Evolutionary conservation across 2,329 filamentous ascomycete genomes (phyloP).

Genomic region (Teratosphaeria destructans): DNA sequence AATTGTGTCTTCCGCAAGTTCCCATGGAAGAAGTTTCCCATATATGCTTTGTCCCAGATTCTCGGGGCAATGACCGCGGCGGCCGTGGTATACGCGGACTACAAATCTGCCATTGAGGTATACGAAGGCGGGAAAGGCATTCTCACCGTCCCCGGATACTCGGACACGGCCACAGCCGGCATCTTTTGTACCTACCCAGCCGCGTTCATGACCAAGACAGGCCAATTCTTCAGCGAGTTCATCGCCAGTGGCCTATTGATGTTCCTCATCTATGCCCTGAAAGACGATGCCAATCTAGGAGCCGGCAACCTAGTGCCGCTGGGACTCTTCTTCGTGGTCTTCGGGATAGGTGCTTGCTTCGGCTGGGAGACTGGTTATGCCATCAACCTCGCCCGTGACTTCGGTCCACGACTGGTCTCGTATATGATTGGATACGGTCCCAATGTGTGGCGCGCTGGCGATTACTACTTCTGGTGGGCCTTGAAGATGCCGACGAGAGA

Average conservation of each 20-base stretch:
- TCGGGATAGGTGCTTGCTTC: constrained; percentile 62
- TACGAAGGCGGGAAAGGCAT: constrained; percentile 42
- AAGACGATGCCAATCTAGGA: constrained; percentile 47
- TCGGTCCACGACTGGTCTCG: constrained; percentile 56
- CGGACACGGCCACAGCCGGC: constrained; percentile 51
- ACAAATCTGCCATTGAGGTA: constrained; percentile 27
- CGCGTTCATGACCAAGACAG: constrained; percentile 53
- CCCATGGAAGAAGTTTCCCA: constrained; percentile 56
- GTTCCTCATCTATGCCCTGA: constrained; percentile 61
- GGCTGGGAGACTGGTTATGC: constrained; percentile 67
- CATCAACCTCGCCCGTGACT: constrained; percentile 63
- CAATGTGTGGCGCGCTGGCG: constrained; percentile 56
- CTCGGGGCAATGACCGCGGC: constrained; percentile 54
- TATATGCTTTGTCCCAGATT: constrained; percentile 43
- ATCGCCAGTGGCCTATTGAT: constrained; percentile 57
- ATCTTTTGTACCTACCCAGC: constrained; percentile 65
- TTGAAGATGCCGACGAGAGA: neutral
- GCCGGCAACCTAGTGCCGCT: constrained; percentile 39
- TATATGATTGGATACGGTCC: constrained; percentile 58
- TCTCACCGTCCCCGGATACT: constrained; percentile 46
- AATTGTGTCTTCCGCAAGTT: constrained; percentile 57
- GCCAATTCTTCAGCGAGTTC: constrained; percentile 62
- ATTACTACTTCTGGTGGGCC: constrained; percentile 53
- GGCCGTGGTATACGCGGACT: constrained; percentile 35
- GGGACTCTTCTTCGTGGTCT: constrained; percentile 45